These are phyloP conservation scores for Malus sieversii DNA, from an alignment of 306 rosid species.

Conservation along the genomic window DNA sequence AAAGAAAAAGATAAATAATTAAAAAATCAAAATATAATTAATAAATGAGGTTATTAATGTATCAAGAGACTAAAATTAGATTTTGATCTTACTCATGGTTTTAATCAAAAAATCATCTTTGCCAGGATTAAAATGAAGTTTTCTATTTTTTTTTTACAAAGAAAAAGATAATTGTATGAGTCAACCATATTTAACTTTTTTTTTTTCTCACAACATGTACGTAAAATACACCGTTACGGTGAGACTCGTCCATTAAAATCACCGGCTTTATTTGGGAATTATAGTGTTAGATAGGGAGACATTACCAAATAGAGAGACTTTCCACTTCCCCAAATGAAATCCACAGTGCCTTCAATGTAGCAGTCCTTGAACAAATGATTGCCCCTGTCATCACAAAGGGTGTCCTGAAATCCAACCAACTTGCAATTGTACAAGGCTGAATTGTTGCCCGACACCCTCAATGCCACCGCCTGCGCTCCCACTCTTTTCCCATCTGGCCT, in stretches of 20 bases:
- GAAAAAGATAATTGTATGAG: neutral
- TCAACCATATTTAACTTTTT: neutral
- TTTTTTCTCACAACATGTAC: neutral
- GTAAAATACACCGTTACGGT: neutral
- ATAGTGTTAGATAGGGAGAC: neutral
- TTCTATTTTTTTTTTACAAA: too few relatives aligned
- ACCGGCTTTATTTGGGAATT: neutral
- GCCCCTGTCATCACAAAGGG: conserved; percentile 45
- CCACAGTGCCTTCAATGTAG: conserved; percentile 37
- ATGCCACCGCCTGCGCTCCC: conserved; percentile 41
- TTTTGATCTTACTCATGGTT: too few relatives aligned
- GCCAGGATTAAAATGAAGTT: too few relatives aligned
- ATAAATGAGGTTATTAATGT: too few relatives aligned
- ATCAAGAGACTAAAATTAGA: too few relatives aligned
- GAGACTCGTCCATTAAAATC: neutral
- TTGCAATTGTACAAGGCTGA: conserved; percentile 32
- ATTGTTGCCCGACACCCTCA: conserved; percentile 32
- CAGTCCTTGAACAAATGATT: conserved; percentile 40
- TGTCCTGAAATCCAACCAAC: conserved; percentile 41
- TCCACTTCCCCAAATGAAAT: conserved; percentile 37
- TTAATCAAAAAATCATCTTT: too few relatives aligned
- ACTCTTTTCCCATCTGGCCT: conserved; percentile 17
- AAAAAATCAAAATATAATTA: too few relatives aligned
- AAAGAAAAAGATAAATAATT: too few relatives aligned
- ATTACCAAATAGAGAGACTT: conserved; percentile 38